These are phyloP conservation scores for Pilatotrama ljubarskyi DNA, from an alignment of 768 basidiomycete genomes.

Conservation along the genomic window DNA sequence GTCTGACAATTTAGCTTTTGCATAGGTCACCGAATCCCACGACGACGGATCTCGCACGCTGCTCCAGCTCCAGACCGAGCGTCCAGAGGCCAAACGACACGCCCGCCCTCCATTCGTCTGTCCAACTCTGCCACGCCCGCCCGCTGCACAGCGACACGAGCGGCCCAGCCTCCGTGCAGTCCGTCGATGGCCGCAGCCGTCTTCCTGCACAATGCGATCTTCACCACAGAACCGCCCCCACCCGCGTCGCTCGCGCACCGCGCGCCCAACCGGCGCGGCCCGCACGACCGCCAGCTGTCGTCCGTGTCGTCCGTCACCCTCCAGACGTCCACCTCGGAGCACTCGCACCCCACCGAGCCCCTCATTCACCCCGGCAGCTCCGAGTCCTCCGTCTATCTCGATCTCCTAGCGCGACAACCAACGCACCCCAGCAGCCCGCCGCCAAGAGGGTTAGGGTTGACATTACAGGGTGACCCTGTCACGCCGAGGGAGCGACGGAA, in stretches of 20 bases:
- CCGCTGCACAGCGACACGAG: neutral
- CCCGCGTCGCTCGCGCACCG: conserved; percentile 18
- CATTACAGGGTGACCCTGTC: conserved; percentile 31
- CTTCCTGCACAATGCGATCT: conserved; percentile 56
- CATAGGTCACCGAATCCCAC: neutral
- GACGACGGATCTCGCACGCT: neutral
- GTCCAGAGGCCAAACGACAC: too few relatives aligned
- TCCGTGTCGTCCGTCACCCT: conserved; percentile 33
- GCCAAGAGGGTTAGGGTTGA: conserved; percentile 33
- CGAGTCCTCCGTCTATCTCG: conserved; percentile 37
- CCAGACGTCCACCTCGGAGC: conserved; percentile 28
- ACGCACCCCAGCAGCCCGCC: conserved; percentile 44
- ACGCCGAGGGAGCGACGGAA: conserved; percentile 34
- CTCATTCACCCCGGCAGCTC: conserved; percentile 29
- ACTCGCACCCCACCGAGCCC: conserved; percentile 35
- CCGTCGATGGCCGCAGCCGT: conserved; percentile 52
- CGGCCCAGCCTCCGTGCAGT: neutral
- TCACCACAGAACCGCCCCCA: conserved; percentile 32
- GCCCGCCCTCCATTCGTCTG: neutral
- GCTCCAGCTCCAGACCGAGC: neutral
- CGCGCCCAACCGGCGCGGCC: neutral
- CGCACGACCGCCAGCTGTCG: conserved; percentile 30
- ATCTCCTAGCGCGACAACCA: conserved; percentile 39
- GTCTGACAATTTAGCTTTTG: conserved; percentile 9
- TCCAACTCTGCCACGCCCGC: neutral